Percentiles rank a stretch among this genome's conserved stretches.
These are phyloP conservation scores for Stachybotrys chartarum DNA, from an alignment of 2,329 filamentous ascomycete genomes.

Conservation along the genomic window DNA sequence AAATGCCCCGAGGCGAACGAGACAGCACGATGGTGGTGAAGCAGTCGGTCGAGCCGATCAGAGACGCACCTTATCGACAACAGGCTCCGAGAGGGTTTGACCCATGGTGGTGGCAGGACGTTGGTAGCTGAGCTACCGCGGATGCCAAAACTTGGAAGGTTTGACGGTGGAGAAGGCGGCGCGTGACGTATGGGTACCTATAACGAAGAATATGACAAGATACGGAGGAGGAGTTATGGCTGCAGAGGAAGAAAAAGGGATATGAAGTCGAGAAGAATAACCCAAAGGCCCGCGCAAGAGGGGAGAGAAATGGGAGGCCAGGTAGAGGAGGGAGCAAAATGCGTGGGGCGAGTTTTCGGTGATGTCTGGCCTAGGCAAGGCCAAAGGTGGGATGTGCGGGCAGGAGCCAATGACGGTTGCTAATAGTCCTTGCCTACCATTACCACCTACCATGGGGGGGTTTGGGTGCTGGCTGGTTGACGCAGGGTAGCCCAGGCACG, in stretches of 20 bases:
- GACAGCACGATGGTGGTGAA: constrained; percentile 2
- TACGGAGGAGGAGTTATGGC: constrained; percentile 6
- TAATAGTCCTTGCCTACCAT: background rate
- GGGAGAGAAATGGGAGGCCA: background rate
- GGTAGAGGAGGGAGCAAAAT: background rate
- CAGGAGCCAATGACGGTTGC: background rate
- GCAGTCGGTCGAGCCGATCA: constrained; percentile 2
- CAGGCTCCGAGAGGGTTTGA: constrained; percentile 98
- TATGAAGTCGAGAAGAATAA: constrained; percentile 4
- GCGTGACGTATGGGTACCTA: constrained; percentile 3
- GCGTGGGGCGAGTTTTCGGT: background rate
- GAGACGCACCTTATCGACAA: constrained; percentile 84
- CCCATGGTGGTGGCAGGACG: constrained; percentile 58
- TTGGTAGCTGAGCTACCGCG: constrained; percentile 17
- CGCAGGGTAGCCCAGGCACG: no score
- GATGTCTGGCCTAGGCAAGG: background rate
- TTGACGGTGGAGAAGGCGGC: constrained; percentile 5
- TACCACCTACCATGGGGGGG: background rate
- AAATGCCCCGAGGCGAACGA: background rate
- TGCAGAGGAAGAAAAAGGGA: constrained; percentile 13
- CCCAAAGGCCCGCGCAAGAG: background rate
- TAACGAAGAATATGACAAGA: background rate
- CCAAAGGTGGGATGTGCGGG: background rate
- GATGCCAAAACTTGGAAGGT: constrained; percentile 2
- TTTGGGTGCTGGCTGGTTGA: no score